A percentile compares a stretch with the other conserved stretches of the same genome.
phyloP scores from a whole-genome alignment of 768 basidiomycete genomes.

The Boletus rubropictus region DNA sequence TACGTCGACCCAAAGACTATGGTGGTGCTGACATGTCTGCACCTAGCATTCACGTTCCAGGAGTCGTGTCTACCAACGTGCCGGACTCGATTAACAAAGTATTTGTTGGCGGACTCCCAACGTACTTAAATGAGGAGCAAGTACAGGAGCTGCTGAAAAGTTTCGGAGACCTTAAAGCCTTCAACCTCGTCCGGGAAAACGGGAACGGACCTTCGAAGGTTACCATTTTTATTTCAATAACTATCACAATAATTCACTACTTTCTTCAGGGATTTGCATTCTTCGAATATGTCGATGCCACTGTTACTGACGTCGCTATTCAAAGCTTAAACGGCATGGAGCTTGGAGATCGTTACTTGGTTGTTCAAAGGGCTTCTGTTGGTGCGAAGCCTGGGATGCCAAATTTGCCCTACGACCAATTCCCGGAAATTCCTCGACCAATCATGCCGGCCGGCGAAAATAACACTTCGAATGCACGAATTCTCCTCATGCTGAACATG shows the following conservation, averaged over 20 bases:
- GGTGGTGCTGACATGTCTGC: slow-evolving; percentile 65
- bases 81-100: slow-evolving; percentile 98
- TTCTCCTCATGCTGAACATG: slow-evolving; percentile 98
- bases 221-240: slow-evolving; percentile 8
- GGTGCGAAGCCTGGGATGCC: slow-evolving; percentile 75
- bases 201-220: slow-evolving; percentile 87
- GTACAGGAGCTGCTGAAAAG: slow-evolving; percentile 96
- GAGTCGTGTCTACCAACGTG: slow-evolving; percentile 93
- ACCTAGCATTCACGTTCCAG: slow-evolving; percentile 79
- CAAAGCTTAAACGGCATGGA: slow-evolving; percentile 97
- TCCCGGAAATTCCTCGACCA: slow-evolving; percentile 79
- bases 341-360: slow-evolving; percentile 89
- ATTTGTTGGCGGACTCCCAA: slow-evolving; percentile 92
- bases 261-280: slow-evolving; percentile 87
- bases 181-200: slow-evolving; percentile 96
- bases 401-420: slow-evolving; percentile 70
- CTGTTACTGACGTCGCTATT: slow-evolving; percentile 91
- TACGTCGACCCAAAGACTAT: slow-evolving; percentile 96
- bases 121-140: slow-evolving; percentile 96
- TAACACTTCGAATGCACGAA: slow-evolving; percentile 58
- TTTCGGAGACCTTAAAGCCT: slow-evolving; percentile 95
- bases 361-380: slow-evolving; percentile 94
- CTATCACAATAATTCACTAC: neutral
- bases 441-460: slow-evolving; percentile 82
- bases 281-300: slow-evolving; percentile 92